Evolutionary conservation across 306 rosid genomes (phyloP), one percentile per base, ranked within the genome.

Genomic region (Oxytropis ochrocephala): DNA sequence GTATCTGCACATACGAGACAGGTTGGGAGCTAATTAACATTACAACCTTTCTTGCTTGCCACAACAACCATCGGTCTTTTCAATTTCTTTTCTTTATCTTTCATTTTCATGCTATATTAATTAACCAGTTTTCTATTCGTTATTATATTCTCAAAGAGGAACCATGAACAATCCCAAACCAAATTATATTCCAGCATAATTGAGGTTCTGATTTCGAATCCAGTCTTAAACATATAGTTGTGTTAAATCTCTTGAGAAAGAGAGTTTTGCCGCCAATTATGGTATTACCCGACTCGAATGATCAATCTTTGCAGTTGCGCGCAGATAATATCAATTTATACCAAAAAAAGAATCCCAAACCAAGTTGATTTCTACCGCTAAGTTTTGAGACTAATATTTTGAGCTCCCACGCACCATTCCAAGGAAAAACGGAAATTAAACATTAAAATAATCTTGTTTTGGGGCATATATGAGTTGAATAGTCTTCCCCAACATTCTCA

Each of bases 401-500:
- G 68, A 73, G 24, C 69, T 41, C 55, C 27, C n/a, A 42, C 55
- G 30, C 49, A 56, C 63, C 68, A 64, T 76, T 53, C 54, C 41
- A 12, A 60, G 33, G 19, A 33, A 46, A 7, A 30, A 21, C 13
- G 53, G 44, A 44, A 44, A 0, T 51, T 16, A 54, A 54, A 71
- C 24, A 72, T 7, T 72, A 51, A 32, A 79, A 36, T 29, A 52
- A 14, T 71, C 21, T 21, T 35, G 1, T 51, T 17, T 24, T 36
- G 53, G 63, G 69, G 82, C 72, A 83, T 78, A n/a, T n/a, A n/a
- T n/a, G n/a, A 21, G 2, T 24, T 64, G 62, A 74, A 78, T 50
- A 78, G 13, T 67, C 68, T 51, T 58, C 59, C 51, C 74, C 42
- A 80, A 84, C 80, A 76, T 82, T 82, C 85, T 78, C 13, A 63